Base-by-base conservation (phyloP, 2,329 filamentous ascomycete species). In the Ceratocystis lukuohia region DNA sequence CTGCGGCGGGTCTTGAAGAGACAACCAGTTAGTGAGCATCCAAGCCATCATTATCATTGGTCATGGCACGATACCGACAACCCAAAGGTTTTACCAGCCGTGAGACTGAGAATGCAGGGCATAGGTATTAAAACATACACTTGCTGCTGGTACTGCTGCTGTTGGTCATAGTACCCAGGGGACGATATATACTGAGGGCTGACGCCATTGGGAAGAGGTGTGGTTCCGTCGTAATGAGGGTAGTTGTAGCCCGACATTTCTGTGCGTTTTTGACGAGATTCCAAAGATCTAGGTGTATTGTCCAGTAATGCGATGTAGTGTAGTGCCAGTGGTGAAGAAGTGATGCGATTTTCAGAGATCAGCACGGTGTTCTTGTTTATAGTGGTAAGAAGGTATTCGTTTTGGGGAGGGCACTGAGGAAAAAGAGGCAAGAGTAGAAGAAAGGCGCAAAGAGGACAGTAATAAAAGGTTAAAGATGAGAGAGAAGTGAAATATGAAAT, bases 231-330 rank as follows among this genome's bases (percentile, higher is more conserved):
- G 17, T 63, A 63, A 22, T 63, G 50, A 22, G 45, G 61, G n/a
- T 63, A 63, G 17, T 50, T 30, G 30, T 63, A 63, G 45, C 61
- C 45, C 22, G 61, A 63, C 61, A 59, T 59, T 41, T 41, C 37
- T 12, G 10, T 41, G 37, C 10, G 2, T 41, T 41, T 41, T 41
- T 41, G 37, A 4, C 10, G 3, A 12, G 37, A 41, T 41, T 41
- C 37, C 10, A 12, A 15, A 41, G 30, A 33, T 33, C 5, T 33
- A 33, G 6, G 6, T 33, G 30, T 7, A 33, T 6, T 33, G 30
- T 33, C 6, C 6, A 33, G 37, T 41, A 3, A 41, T 41, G 37
- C 37, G 37, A 41, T 4, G 10, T 3, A 12, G 37, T 4, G 10
- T 3, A 12, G 37, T 41, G 8, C 37, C 37, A 41, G 10, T 41